Base-by-base conservation (phyloP, 2,329 filamentous ascomycete species). In the Scopulariopsis brevicaulis region DNA sequence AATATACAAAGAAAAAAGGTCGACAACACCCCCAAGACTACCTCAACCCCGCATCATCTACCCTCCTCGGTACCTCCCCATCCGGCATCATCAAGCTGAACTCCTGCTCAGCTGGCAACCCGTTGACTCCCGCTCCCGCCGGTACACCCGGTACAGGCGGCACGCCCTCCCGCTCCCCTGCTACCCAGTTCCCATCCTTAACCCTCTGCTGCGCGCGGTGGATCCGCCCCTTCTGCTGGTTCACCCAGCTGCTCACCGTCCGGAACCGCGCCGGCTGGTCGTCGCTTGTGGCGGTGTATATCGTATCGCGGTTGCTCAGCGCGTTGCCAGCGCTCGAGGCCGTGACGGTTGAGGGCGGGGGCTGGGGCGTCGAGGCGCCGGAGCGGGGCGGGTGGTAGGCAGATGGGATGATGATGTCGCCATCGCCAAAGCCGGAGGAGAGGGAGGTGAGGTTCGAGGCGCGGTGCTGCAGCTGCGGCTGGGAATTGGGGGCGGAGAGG, bases 371-470 rank as follows among this genome's bases (percentile, higher is more conserved):
- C 20, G 20, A 32, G 55, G 11, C 32, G 24, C n/a, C 15, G 18
- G 15, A n/a, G 15, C n/a, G 40, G 46, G 43, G 40, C 40, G 20
- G 18, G n/a, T 22, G n/a, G 46, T 24, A 56, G 12, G 32, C 20
- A 11, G 51, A n/a, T 6, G 74, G 73, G 28, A 79, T 67, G 35
- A 81, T 74, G 32, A 84, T 81, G 52, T 84, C 79, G 25, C 77
- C 80, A 63, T 86, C 82, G 20, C 83, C 83, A 61, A 85, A 85
- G 7, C 82, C 83, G 0, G 83, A 86, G 0, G 83, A 85, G 4
- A 86, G 71, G 0, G 82, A 85, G 0, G 83, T 85, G 35, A 83
- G 64, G 54, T 77, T 76, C 60, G 78, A 82, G 4, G 69, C 65
- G 8, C 75, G 72, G 35, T 75, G 73, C 11, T 2, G 68, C 68